Conservation (phyloP, 2,329 filamentous ascomycete species). For the Metarhizium brunneum region DNA sequence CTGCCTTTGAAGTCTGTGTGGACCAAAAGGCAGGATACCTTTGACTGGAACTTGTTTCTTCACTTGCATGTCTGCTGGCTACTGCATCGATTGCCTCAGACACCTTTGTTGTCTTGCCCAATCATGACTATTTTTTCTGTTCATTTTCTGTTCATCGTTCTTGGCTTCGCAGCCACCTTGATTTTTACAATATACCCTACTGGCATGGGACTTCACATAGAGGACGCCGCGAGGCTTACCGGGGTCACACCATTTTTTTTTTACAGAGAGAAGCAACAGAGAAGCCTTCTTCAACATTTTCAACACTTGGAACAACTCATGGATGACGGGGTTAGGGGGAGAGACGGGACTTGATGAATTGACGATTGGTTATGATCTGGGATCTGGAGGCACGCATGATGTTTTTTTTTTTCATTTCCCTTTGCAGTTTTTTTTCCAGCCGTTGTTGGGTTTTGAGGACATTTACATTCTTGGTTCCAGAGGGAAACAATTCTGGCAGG, state of each 20-base stretch:
- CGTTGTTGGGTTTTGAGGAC: not conserved
- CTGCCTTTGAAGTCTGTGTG: not conserved
- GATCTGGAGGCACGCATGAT: conserved; percentile 1
- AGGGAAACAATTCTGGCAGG: not conserved
- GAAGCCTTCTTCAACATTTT: not conserved
- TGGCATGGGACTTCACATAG: conserved; percentile 24
- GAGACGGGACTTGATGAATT: not conserved
- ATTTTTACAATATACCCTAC: conserved; percentile 20
- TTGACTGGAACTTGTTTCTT: not conserved
- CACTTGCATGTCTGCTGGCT: not conserved
- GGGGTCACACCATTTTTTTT: conserved; percentile 1
- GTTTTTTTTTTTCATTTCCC: not conserved
- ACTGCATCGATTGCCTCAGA: not conserved
- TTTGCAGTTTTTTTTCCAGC: not conserved
- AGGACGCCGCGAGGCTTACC: conserved; percentile 31
- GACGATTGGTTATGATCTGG: not conserved
- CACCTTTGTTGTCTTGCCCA: conserved; percentile 2
- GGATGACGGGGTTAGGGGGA: not conserved
- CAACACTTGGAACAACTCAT: conserved; percentile 3
- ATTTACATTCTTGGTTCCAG: not conserved
- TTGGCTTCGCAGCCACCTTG: conserved; percentile 4
- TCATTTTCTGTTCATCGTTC: conserved; percentile 6
- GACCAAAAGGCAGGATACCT: not conserved
- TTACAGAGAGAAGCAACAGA: conserved; percentile 1
- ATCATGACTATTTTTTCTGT: conserved; percentile 9